Base-by-base conservation (phyloP, 2,329 filamentous ascomycete species). In the Aspergillus pseudonomiae region DNA sequence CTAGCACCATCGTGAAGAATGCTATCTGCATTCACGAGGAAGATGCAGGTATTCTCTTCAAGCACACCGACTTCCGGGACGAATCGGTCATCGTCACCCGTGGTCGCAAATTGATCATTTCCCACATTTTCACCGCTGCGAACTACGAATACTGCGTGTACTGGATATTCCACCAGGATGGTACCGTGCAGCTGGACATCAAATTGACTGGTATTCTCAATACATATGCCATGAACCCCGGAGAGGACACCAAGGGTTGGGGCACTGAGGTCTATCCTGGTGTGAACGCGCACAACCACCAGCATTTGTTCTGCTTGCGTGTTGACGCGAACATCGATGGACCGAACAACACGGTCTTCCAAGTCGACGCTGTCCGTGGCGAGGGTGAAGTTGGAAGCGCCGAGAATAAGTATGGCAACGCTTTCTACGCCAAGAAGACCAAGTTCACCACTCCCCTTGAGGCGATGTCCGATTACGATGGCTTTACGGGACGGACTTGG, bases 21-120 rank as follows among this genome's bases (percentile, higher is more conserved):
- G 94, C 94, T 43, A 91, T 97, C 69, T 97, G 94, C 77, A 94
- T 97, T 68, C 94, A 97, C 79, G 94, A 97, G 77, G 94, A 97
- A 80, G 94, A 97, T 68, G 87, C 88, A 2, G 94, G 94, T 6
- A 95, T 97, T 63, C 83, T 97, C 0, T 97, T 96, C 86, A 97
- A 97, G 81, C 92, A 96, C 80, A 93, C 89, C 19, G 94, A 97
- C 79, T 97, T 97, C 86, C 87, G 94, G 43, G 94, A 97, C 74
- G 91, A 95, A 50, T 94, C 91, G 0, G 87, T 89, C 60, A 92
- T 95, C 11, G 91, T 96, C 5, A 97, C 93, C 0, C 89, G 94
- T 30, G 93, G 89, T 1, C 88, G 93, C 60, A 96, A 95, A 76
- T 86, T 97, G 63, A 85, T 97, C 74, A 85, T 97, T 68, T 93